A percentile compares a stretch with the other conserved stretches of the same genome.
Conservation (phyloP, 2,329 filamentous ascomycete genomes). For the Pseudogymnoascus pannorum region DNA sequence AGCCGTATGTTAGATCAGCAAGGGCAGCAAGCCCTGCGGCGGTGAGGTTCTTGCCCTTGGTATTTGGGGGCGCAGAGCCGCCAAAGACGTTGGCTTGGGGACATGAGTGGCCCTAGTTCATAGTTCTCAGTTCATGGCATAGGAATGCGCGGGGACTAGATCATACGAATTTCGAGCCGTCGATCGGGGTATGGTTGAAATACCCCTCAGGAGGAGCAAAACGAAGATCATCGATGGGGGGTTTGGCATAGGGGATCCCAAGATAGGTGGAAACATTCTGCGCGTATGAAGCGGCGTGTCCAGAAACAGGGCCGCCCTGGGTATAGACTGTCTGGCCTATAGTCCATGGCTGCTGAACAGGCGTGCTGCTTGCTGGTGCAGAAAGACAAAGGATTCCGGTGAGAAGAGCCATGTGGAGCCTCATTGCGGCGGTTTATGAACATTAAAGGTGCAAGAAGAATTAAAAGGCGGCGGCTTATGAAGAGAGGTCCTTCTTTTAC, state of each 20-base stretch:
- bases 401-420: background rate
- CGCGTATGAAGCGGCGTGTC: slow-evolving; percentile 19
- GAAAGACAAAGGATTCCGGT: background rate
- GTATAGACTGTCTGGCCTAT: slow-evolving; percentile 25
- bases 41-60: slow-evolving; percentile 18
- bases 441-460: background rate
- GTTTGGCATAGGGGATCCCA: slow-evolving; percentile 34
- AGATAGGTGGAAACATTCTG: slow-evolving; percentile 30
- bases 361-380: background rate
- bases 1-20: slow-evolving; percentile 7
- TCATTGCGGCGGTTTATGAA: background rate
- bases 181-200: slow-evolving; percentile 14
- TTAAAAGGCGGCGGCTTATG: background rate
- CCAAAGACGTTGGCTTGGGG: background rate
- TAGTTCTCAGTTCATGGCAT: background rate
- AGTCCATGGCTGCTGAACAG: background rate
- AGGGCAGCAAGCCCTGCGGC: slow-evolving; percentile 15
- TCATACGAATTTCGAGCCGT: slow-evolving; percentile 23
- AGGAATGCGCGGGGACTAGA: no score
- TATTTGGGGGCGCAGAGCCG: background rate
- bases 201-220: slow-evolving; percentile 30
- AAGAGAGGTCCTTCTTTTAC: background rate
- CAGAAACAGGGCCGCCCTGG: slow-evolving; percentile 22
- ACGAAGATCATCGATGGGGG: slow-evolving; percentile 33
- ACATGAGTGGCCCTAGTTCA: background rate